Evolutionary conservation across 805 yeast genomes (phyloP), one percentile per base, ranked within the genome.

Genomic region (Sungouiozyma intestinalis): DNA sequence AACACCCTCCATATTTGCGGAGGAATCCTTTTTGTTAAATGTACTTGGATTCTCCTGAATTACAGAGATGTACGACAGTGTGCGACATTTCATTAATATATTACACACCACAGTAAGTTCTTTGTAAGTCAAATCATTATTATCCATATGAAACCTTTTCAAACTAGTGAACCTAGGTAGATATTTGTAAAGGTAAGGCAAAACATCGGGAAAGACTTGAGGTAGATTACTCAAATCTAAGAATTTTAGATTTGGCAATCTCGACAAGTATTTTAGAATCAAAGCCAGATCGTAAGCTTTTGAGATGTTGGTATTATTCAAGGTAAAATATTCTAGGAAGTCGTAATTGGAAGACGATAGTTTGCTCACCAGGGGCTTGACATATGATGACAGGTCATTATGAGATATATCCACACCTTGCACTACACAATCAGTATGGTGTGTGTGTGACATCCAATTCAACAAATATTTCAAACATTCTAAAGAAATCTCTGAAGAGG

Each of bases 391-490:
- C 20, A 82, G 62, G 56, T 85, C 90, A 57, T 87, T 87, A 55
- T 79, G 87, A 2, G 94, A 94, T 13, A 87, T 51, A 65, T 87
- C 95, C 5, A 88, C 60, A 4, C 95, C 96, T 48, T 49, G 64
- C 52, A 57, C 60, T 62, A 37, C 31, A 16, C 39, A 19, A 21
- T 33, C 24, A 14, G 21, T n/a, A 27, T 35, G 34, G 14, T 45
- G 58, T 17, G 52, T 56, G 11, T 49, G 58, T 42, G 64, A 51
- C 41, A 82, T 57, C 86, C 88, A 85, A 36, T 72, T 62, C 4
- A 74, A 68, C 19, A 84, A 46, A 16, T 74, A 61, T 46, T 69
- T 68, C 34, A 80, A 58, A 44, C 85, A 88, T 13, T 72, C 73
- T 3, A 68, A 64, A 0, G 73, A 64, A 16, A 88, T 60, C 16